A percentile compares a stretch with the other conserved stretches of the same genome.
Conservation (phyloP, 805 yeast genomes). For the Candida bentonensis region DNA sequence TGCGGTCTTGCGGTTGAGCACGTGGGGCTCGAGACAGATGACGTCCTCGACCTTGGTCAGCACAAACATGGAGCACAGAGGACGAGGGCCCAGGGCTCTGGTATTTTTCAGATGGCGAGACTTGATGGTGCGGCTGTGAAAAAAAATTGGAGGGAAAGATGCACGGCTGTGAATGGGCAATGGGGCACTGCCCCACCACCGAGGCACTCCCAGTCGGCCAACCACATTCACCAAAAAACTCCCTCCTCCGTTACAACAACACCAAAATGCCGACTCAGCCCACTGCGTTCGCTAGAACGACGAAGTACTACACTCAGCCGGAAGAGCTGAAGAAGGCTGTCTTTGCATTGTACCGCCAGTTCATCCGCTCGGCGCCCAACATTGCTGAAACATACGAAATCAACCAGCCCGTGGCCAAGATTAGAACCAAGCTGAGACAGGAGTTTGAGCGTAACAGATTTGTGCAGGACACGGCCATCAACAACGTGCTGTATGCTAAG, state of each 20-base stretch:
- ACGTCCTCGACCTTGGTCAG: slow-evolving; percentile 70
- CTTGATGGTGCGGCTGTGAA: too few species aligned
- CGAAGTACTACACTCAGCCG: slow-evolving; percentile 47
- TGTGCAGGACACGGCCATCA: slow-evolving; percentile 49
- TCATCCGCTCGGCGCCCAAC: slow-evolving; percentile 30
- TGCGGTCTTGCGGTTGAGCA: slow-evolving; percentile 58
- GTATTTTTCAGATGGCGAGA: too few species aligned
- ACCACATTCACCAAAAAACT: too few species aligned
- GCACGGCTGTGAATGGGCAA: slow-evolving; percentile 5
- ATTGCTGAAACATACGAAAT: slow-evolving; percentile 30
- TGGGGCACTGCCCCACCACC: slow-evolving; percentile 3
- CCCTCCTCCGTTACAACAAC: too few species aligned
- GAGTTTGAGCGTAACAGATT: slow-evolving; percentile 78
- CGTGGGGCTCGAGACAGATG: slow-evolving; percentile 76
- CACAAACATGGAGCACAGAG: slow-evolving; percentile 64
- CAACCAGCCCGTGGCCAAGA: slow-evolving; percentile 55
- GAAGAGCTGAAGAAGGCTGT: slow-evolving; percentile 52
- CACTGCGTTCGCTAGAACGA: slow-evolving; percentile 74
- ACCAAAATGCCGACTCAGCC: slow-evolving; percentile 45
- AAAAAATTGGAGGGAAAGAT: too few species aligned
- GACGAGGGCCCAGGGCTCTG: too few species aligned
- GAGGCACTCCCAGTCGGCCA: too few species aligned
- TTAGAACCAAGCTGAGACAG: slow-evolving; percentile 75
- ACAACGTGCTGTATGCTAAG: slow-evolving; percentile 59
- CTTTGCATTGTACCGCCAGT: slow-evolving; percentile 59